A percentile compares a stretch with the other conserved stretches of the same genome.
These are phyloP conservation scores for Tulasnella sp. DNA, from an alignment of 768 basidiomycete genomes.

Conservation along the genomic window DNA sequence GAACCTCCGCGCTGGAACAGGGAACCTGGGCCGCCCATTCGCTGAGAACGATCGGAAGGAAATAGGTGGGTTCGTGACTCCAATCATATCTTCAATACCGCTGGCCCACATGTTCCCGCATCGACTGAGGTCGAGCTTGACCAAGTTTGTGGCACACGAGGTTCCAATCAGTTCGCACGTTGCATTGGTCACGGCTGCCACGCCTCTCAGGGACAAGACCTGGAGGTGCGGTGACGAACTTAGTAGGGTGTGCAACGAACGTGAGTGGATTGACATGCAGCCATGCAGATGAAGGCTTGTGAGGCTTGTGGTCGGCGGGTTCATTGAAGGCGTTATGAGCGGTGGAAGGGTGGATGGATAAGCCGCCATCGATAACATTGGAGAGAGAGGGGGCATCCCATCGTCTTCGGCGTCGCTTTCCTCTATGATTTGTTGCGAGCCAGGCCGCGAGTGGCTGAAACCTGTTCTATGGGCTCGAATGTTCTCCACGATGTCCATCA, in stretches of 20 bases:
- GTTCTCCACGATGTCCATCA: slow-evolving; percentile 17
- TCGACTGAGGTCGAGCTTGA: slow-evolving; percentile 58
- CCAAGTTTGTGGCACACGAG: slow-evolving; percentile 45
- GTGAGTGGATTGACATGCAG: slow-evolving; percentile 56
- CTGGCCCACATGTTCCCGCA: slow-evolving; percentile 55
- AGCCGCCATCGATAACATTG: slow-evolving; percentile 41
- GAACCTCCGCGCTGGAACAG: background rate
- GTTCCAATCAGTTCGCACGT: slow-evolving; percentile 62
- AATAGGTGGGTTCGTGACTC: slow-evolving; percentile 21
- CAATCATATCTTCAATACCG: slow-evolving; percentile 39
- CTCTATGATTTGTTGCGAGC: background rate
- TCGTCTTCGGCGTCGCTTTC: background rate
- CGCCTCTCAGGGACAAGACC: slow-evolving; percentile 56
- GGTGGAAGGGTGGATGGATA: background rate
- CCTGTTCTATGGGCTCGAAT: background rate
- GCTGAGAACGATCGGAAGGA: slow-evolving; percentile 27
- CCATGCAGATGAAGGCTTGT: slow-evolving; percentile 64
- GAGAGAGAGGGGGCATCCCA: slow-evolving; percentile 39
- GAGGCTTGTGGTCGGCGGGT: slow-evolving; percentile 47
- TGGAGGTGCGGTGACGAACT: slow-evolving; percentile 53
- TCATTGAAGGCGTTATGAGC: background rate
- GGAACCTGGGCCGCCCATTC: slow-evolving; percentile 38
- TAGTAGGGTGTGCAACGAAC: slow-evolving; percentile 62
- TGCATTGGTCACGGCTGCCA: slow-evolving; percentile 59
- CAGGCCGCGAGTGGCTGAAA: background rate